Evolutionary conservation across 768 basidiomycete genomes (phyloP).

Genomic region (Pleurotus citrinopileatus): DNA sequence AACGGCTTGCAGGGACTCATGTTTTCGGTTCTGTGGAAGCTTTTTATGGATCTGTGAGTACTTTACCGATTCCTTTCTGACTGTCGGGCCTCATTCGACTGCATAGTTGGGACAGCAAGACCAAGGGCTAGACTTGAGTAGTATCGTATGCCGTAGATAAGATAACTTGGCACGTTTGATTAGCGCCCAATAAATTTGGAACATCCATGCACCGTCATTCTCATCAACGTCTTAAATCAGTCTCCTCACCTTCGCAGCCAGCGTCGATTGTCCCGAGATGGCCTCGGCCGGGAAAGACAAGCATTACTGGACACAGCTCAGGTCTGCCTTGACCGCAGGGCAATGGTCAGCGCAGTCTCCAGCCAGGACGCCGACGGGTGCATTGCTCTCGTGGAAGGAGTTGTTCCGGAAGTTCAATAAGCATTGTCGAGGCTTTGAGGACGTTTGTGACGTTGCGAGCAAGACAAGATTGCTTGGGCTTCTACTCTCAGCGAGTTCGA

Average conservation of each 20-base stretch:
- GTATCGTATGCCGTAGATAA: too few species aligned
- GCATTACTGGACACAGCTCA: slow-evolving; percentile 78
- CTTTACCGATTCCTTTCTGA: background rate
- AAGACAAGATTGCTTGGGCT: slow-evolving; percentile 65
- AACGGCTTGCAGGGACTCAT: slow-evolving; percentile 91
- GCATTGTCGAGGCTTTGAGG: slow-evolving; percentile 62
- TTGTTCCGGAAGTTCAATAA: slow-evolving; percentile 86
- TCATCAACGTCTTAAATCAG: too few species aligned
- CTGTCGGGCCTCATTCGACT: background rate
- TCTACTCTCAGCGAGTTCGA: slow-evolving; percentile 44
- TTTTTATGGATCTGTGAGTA: slow-evolving; percentile 85
- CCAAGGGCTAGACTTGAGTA: slow-evolving; percentile 7
- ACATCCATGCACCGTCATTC: too few species aligned
- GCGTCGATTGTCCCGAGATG: background rate
- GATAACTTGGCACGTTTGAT: too few species aligned
- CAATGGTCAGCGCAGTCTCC: slow-evolving; percentile 65
- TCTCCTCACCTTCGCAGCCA: too few species aligned
- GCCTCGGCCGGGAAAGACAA: slow-evolving; percentile 49
- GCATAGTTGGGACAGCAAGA: slow-evolving; percentile 12
- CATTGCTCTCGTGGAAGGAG: slow-evolving; percentile 66
- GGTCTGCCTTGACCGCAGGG: slow-evolving; percentile 67
- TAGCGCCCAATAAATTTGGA: too few species aligned
- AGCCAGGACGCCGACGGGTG: slow-evolving; percentile 55
- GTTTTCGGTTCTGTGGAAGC: slow-evolving; percentile 89
- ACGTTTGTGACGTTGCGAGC: slow-evolving; percentile 62